Conservation (phyloP, 768 basidiomycete genomes). For the Auricularia heimuer region DNA sequence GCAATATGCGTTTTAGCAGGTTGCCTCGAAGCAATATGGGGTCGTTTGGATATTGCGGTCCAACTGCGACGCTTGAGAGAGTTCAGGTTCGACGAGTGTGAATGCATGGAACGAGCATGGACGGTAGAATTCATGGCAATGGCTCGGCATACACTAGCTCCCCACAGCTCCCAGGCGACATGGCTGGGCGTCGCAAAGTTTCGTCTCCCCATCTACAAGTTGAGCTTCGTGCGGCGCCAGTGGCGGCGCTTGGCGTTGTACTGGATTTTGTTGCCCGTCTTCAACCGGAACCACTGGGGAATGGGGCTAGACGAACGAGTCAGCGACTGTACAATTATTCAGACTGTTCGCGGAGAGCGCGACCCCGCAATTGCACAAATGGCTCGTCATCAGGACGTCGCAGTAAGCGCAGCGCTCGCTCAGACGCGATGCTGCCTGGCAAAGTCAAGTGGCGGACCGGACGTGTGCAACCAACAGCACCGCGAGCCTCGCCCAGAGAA, state of each 20-base stretch:
- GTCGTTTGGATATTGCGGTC: no score
- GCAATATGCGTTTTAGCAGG: no score
- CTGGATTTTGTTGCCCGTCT: constrained; percentile 94
- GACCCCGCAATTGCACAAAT: no score
- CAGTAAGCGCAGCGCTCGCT: no score
- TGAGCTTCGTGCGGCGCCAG: constrained; percentile 99
- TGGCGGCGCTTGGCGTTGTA: constrained; percentile 96
- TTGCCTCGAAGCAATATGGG: no score
- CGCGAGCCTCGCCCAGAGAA: background rate
- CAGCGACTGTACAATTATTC: background rate
- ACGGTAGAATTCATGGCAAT: background rate
- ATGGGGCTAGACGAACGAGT: constrained; percentile 55
- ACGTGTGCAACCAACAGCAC: background rate
- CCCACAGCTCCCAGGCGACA: background rate
- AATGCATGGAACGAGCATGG: background rate
- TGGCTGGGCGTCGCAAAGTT: background rate
- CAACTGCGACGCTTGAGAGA: no score
- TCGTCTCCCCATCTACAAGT: constrained; percentile 48
- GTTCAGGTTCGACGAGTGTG: background rate
- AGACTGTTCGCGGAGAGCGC: background rate
- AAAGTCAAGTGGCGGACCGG: background rate
- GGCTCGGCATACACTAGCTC: background rate
- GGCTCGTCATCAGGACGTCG: no score
- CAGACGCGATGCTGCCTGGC: no score
- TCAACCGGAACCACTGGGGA: constrained; percentile 98